These are phyloP conservation scores for Fennellomyces sp. DNA, from an alignment of 371 early-diverging fungal species.

Conservation along the genomic window DNA sequence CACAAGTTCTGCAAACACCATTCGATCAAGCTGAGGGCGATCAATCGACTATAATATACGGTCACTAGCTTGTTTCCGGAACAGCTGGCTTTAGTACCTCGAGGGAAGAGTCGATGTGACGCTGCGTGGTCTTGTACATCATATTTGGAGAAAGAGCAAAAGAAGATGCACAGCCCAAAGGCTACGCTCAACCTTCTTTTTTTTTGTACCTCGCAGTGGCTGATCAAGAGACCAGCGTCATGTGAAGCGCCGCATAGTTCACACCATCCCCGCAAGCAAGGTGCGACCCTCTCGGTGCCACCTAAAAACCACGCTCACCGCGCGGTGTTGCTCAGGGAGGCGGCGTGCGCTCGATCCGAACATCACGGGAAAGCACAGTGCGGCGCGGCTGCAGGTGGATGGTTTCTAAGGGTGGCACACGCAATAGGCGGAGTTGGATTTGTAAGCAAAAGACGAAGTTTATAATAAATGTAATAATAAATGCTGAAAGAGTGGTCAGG, in stretches of 20 bases:
- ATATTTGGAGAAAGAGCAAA: constrained; percentile 9
- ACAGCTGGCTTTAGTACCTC: too few species aligned
- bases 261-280: too few species aligned
- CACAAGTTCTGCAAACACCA: constrained; percentile 71
- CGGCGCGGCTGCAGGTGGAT: too few species aligned
- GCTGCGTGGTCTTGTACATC: constrained; percentile 35
- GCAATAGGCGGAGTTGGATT: neutral
- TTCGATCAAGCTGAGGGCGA: constrained; percentile 48
- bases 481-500: neutral
- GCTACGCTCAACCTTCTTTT: neutral
- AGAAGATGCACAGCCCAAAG: neutral
- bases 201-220: constrained; percentile 5
- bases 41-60: constrained; percentile 20
- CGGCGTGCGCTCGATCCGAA: too few species aligned
- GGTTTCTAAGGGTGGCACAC: too few species aligned
- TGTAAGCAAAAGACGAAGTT: constrained; percentile 2
- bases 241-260: constrained; percentile 5
- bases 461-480: constrained; percentile 2
- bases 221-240: constrained; percentile 5
- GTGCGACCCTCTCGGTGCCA: too few species aligned
- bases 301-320: too few species aligned
- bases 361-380: too few species aligned
- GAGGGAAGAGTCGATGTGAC: constrained; percentile 39
- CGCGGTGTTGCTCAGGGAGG: too few species aligned
- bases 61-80: neutral